Conservation (phyloP, 805 yeast genomes). For the Cephaloascus albidus region DNA sequence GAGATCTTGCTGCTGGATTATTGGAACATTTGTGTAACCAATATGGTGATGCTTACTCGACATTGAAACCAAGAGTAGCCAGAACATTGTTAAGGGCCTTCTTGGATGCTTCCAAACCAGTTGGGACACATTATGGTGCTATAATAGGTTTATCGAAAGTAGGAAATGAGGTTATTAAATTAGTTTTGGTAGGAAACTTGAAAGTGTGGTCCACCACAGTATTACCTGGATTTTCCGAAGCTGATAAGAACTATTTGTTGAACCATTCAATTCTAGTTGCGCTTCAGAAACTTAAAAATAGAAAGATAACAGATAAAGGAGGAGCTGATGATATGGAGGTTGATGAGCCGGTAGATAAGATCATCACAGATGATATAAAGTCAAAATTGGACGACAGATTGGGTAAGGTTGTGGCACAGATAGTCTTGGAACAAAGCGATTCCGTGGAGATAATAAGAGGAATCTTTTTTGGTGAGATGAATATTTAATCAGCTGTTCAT, state of each 20-base stretch:
- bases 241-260: constrained; percentile 39
- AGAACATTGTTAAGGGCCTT: constrained; percentile 88
- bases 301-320: constrained; percentile 5
- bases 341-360: constrained; percentile 7
- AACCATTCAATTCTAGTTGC: constrained; percentile 43
- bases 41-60: constrained; percentile 79
- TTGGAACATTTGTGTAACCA: constrained; percentile 68
- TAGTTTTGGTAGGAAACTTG: constrained; percentile 76
- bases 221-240: constrained; percentile 29
- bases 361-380: constrained; percentile 13
- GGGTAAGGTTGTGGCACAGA: constrained; percentile 48
- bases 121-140: constrained; percentile 90
- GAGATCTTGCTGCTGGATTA: constrained; percentile 84
- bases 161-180: constrained; percentile 82
- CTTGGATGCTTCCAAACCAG: constrained; percentile 71
- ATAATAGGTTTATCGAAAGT: constrained; percentile 74
- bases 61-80: constrained; percentile 88
- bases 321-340: constrained; percentile 14
- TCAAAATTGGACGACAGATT: constrained; percentile 44
- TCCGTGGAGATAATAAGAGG: constrained; percentile 24
- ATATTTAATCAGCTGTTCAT: constrained; percentile 7
- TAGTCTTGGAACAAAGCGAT: constrained; percentile 34
- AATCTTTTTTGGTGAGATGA: constrained; percentile 29
- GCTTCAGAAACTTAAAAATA: constrained; percentile 35
- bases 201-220: constrained; percentile 69